Percentiles rank a stretch among this genome's conserved stretches.
Conservation (phyloP, 257 asterid species). For the Lavandula angustifolia region DNA sequence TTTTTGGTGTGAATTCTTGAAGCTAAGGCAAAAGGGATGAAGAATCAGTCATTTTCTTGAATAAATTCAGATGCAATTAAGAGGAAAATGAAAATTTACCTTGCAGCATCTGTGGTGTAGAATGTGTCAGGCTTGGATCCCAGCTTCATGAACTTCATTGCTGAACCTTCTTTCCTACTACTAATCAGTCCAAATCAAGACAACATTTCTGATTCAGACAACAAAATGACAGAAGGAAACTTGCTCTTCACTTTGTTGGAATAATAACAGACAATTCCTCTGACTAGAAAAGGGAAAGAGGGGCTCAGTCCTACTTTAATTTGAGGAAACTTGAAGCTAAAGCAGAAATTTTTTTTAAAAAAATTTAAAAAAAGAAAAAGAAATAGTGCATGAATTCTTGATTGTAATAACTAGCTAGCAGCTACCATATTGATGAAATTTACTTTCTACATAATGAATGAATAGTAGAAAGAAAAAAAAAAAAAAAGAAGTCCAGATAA, state of each 20-base stretch:
- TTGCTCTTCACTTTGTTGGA: conserved; percentile 28
- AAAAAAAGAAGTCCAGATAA: neutral
- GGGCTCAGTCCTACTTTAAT: conserved; percentile 27
- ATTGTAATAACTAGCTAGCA: conserved; percentile 3
- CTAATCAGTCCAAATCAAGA: conserved; percentile 28
- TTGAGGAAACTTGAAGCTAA: conserved; percentile 36
- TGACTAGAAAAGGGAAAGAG: neutral
- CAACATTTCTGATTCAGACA: conserved; percentile 40
- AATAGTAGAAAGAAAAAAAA: neutral
- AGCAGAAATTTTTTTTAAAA: no score
- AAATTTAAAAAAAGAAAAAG: neutral
- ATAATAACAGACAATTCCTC: neutral
- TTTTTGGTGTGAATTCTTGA: conserved; percentile 3
- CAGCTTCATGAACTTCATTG: conserved; percentile 91
- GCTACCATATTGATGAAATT: conserved; percentile 15
- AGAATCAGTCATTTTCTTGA: conserved; percentile 10
- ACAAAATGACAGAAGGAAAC: conserved; percentile 9
- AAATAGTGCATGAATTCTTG: conserved; percentile 11
- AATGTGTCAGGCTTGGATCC: conserved; percentile 84
- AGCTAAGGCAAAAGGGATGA: neutral
- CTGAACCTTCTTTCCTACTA: conserved; percentile 27
- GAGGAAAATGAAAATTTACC: conserved; percentile 37
- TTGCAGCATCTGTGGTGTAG: conserved; percentile 66
- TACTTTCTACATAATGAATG: conserved; percentile 12
- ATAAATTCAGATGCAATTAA: neutral